Conservation (phyloP, 768 basidiomycete genomes). For the Collybia sordida region DNA sequence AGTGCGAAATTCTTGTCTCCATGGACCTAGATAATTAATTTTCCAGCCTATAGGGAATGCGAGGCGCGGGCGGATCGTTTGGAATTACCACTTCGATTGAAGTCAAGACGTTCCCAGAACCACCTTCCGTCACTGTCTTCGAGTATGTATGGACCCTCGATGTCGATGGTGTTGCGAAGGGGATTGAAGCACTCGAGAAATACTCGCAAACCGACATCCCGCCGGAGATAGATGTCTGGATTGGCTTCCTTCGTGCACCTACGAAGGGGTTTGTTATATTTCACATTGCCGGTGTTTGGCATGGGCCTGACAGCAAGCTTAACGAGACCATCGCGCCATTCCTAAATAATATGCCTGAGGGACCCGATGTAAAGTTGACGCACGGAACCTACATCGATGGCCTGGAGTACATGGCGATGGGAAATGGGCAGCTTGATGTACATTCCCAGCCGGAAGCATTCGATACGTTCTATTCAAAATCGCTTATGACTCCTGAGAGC, state of each 20-base stretch:
- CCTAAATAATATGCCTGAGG: conserved; percentile 9
- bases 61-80: conserved; percentile 20
- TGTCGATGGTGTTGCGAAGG: conserved; percentile 26
- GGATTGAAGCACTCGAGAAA: too few species aligned
- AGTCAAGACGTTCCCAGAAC: conserved; percentile 17
- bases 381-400: conserved; percentile 18
- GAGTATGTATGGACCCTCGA: conserved; percentile 37
- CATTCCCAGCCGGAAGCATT: conserved; percentile 11
- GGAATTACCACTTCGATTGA: conserved; percentile 16
- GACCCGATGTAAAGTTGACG: neutral
- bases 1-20: neutral
- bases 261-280: conserved; percentile 31
- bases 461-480: conserved; percentile 35
- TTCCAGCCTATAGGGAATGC: conserved; percentile 11
- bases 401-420: conserved; percentile 10
- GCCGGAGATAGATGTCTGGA: conserved; percentile 30
- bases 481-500: conserved; percentile 27
- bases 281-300: conserved; percentile 27
- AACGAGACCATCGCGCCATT: conserved; percentile 11
- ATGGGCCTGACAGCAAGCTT: conserved; percentile 8
- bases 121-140: conserved; percentile 14
- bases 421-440: conserved; percentile 18
- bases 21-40: conserved; percentile 22
- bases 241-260: conserved; percentile 21
- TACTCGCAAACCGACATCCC: conserved; percentile 28